Base-by-base conservation (phyloP, 495 filamentous ascomycete genomes). In the Neurospora tetraspora region DNA sequence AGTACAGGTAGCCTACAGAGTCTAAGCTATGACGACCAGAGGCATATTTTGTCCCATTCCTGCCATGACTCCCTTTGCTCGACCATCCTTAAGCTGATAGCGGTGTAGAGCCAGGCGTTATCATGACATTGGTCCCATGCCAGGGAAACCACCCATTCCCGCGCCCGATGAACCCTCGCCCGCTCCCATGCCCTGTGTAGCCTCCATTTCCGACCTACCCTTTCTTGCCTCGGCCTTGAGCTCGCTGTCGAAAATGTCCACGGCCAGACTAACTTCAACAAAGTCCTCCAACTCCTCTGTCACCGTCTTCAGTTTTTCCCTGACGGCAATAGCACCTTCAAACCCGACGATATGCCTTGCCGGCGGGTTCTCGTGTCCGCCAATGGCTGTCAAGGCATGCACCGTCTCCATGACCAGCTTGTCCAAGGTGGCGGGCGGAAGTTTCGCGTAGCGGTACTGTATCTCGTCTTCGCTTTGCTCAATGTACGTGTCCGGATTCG, bases 221-320 rank as follows among this genome's bases (percentile, higher is more conserved):
- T 83, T 78, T 27, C 82, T 79, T 34, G 82, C 83, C 76, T 86
- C 85, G 3, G 77, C 79, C 73, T 83, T 83, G 69, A 86, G 76
- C 74, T 86, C 83, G 72, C 83, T 85, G 39, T 87, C 82, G 71
- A 87, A 89, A 76, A 94, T 92, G 80, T 96, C 94, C 42, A 94
- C 93, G 1, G 91, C 91, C 74, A 91, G 86, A 74, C 94, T 97
- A 31, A 92, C 91, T 75, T 96, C 93, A 39, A 97, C 90, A 82
- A 98, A 98, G 72, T 98, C 96, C 80, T 98, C 96, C 45, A 98
- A 77, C 82, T 98, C 96, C 79, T 98, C 94, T 70, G 93, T 96
- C 2, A 97, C 91, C 27, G 94, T 98, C 85, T 96, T 97, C 70
- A 99, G 82, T 82, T 97, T 98, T 84, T 98, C 96, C 76, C 96